Evolutionary conservation across 352 stramenopile species (phyloP).

Genomic region (Pythium sukuiense): DNA sequence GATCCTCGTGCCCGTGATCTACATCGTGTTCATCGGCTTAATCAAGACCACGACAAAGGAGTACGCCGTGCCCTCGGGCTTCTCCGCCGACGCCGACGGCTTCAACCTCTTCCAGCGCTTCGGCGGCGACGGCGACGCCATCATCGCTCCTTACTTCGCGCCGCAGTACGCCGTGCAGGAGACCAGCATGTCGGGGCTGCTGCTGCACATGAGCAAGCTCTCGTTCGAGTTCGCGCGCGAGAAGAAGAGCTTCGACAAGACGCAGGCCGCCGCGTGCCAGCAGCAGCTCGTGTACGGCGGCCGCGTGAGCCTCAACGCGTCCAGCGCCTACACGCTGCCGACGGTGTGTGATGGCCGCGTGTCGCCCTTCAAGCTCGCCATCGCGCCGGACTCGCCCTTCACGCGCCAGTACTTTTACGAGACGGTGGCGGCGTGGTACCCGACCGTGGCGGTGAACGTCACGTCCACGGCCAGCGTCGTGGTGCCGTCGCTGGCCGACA

Average conservation of each 20-base stretch:
- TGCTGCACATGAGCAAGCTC: slow-evolving; percentile 46
- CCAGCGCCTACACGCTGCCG: slow-evolving; percentile 37
- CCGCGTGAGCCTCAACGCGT: slow-evolving; percentile 34
- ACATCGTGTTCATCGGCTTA: slow-evolving; percentile 55
- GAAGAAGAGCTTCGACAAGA: slow-evolving; percentile 12
- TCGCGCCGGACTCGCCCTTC: slow-evolving; percentile 50
- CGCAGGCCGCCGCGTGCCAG: slow-evolving; percentile 13
- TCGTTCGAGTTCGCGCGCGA: slow-evolving; percentile 38
- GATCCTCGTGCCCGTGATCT: slow-evolving; percentile 56
- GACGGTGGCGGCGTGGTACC: slow-evolving; percentile 48
- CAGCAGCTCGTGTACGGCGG: slow-evolving; percentile 35
- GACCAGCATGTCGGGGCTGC: slow-evolving; percentile 56
- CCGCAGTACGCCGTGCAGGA: slow-evolving; percentile 49
- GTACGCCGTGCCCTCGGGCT: slow-evolving; percentile 39
- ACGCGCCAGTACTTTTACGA: slow-evolving; percentile 57
- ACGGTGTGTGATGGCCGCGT: slow-evolving; percentile 39
- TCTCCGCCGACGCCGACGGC: slow-evolving; percentile 28
- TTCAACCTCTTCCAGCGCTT: slow-evolving; percentile 47
- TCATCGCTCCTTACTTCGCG: slow-evolving; percentile 34
- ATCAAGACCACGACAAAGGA: slow-evolving; percentile 45
- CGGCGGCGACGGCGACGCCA: slow-evolving; percentile 36
- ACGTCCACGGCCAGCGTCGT: slow-evolving; percentile 16
- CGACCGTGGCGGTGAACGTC: slow-evolving; percentile 17
- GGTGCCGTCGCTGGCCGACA: slow-evolving; percentile 46
- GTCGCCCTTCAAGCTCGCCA: slow-evolving; percentile 58